These are phyloP conservation scores for Mycena crocata DNA, from an alignment of 768 basidiomycete species.

Conservation along the genomic window DNA sequence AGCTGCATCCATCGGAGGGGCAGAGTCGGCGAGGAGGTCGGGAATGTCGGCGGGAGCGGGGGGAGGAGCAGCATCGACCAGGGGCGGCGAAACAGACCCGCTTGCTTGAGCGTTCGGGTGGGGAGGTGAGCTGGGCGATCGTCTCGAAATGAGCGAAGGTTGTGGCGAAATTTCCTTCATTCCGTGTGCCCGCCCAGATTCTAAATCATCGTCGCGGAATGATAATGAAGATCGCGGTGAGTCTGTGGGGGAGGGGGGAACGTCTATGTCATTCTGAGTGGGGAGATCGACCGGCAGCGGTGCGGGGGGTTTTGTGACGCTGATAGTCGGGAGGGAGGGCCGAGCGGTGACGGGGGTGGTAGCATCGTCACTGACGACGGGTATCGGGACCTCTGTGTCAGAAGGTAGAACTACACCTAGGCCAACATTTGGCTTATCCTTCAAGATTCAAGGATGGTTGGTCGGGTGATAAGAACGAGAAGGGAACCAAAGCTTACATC, in stretches of 20 bases:
- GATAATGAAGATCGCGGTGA: constrained; percentile 52
- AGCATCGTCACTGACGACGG: constrained; percentile 62
- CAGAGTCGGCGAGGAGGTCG: constrained; percentile 62
- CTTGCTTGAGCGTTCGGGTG: constrained; percentile 15
- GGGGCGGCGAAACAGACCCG: constrained; percentile 30
- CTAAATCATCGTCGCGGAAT: constrained; percentile 63
- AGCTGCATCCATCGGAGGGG: constrained; percentile 48
- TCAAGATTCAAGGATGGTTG: constrained; percentile 26
- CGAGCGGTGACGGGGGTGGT: constrained; percentile 47
- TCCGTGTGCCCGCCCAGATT: constrained; percentile 56
- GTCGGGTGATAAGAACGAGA: background rate
- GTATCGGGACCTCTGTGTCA: constrained; percentile 69
- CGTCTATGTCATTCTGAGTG: constrained; percentile 67
- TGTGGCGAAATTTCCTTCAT: constrained; percentile 50
- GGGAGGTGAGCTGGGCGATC: constrained; percentile 20
- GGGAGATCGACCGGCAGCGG: constrained; percentile 80
- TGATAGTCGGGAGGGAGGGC: constrained; percentile 61
- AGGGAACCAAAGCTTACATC: constrained; percentile 57
- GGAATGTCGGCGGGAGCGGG: constrained; percentile 47
- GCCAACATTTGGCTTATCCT: constrained; percentile 59
- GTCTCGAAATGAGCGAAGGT: constrained; percentile 37
- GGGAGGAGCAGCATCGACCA: constrained; percentile 31
- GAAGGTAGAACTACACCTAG: constrained; percentile 48
- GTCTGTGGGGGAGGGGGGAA: constrained; percentile 57
- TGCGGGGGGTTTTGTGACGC: constrained; percentile 76